Percentiles rank a stretch among this genome's conserved stretches.
These are phyloP conservation scores for Ambrosia hybrid DNA, from an alignment of 140 eudicot species.

Conservation along the genomic window DNA sequence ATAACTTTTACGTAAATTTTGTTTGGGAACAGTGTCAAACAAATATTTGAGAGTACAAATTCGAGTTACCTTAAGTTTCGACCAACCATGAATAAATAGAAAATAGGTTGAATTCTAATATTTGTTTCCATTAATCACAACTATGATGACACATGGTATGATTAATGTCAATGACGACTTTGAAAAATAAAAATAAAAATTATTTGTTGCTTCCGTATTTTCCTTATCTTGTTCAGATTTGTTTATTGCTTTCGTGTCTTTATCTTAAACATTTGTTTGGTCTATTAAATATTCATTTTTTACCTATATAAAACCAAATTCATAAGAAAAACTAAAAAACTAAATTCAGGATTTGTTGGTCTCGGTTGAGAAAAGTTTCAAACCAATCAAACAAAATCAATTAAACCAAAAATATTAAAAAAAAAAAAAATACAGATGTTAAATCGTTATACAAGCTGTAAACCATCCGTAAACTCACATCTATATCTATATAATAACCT, in stretches of 20 bases:
- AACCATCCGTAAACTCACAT: background rate
- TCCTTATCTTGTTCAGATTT: background rate
- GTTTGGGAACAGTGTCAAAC: no score
- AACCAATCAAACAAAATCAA: background rate
- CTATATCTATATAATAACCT: no score
- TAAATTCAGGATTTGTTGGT: no score
- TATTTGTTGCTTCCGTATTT: background rate
- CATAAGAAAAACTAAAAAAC: no score
- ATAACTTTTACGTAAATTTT: no score
- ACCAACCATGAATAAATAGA: no score
- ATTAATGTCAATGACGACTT: background rate
- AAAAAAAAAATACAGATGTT: background rate
- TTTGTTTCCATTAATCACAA: background rate
- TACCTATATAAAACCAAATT: background rate
- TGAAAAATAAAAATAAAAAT: background rate
- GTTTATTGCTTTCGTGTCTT: background rate
- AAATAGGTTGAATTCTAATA: no score
- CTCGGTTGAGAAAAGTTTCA: background rate
- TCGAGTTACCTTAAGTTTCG: no score
- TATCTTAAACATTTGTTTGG: background rate
- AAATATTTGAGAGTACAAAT: no score
- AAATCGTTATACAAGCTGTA: no score
- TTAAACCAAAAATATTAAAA: background rate
- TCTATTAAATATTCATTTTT: background rate
- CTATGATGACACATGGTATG: background rate